Conservation (phyloP, 2,329 filamentous ascomycete genomes). For the Fusarium fracticaudum region DNA sequence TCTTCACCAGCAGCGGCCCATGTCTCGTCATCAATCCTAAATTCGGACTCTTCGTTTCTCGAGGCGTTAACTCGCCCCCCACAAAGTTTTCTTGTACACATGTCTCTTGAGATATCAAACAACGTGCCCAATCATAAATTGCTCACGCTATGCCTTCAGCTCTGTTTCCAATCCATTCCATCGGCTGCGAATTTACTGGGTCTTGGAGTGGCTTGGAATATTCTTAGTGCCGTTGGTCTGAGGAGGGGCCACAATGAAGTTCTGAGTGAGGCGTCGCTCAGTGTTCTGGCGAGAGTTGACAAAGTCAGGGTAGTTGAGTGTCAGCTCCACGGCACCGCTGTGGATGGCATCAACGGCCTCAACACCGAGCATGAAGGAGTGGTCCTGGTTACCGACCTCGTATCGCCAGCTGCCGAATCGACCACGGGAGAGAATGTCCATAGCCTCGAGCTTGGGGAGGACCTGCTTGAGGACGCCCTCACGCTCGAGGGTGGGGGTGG, state of each 20-base stretch:
- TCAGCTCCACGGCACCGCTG: conserved; percentile 89
- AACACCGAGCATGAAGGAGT: conserved; percentile 96
- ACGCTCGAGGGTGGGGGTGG: conserved; percentile 92
- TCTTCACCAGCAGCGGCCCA: conserved; percentile 32
- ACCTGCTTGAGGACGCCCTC: conserved; percentile 94
- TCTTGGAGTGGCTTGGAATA: conserved; percentile 53
- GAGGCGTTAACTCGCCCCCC: conserved; percentile 30
- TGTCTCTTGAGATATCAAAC: conserved; percentile 38
- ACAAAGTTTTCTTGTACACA: conserved; percentile 39
- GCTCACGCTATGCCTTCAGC: conserved; percentile 10
- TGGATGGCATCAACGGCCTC: conserved; percentile 92
- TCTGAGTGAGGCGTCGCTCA: conserved; percentile 56
- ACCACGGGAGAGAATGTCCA: conserved; percentile 94
- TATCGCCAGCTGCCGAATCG: conserved; percentile 99
- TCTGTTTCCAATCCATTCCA: conserved; percentile 37
- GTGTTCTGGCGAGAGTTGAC: conserved; percentile 81
- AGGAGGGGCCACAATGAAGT: conserved; percentile 52
- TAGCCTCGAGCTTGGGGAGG: conserved; percentile 88
- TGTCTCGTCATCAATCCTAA: conserved; percentile 42
- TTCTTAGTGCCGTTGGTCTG: conserved; percentile 49
- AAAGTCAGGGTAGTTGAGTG: conserved; percentile 96
- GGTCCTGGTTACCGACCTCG: conserved; percentile 96
- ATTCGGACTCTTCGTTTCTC: conserved; percentile 36
- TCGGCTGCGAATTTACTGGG: conserved; percentile 38
- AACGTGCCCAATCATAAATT: conserved; percentile 34